Evolutionary conservation across 2,329 filamentous ascomycete genomes (phyloP).

Genomic region (Botrytis fabae): DNA sequence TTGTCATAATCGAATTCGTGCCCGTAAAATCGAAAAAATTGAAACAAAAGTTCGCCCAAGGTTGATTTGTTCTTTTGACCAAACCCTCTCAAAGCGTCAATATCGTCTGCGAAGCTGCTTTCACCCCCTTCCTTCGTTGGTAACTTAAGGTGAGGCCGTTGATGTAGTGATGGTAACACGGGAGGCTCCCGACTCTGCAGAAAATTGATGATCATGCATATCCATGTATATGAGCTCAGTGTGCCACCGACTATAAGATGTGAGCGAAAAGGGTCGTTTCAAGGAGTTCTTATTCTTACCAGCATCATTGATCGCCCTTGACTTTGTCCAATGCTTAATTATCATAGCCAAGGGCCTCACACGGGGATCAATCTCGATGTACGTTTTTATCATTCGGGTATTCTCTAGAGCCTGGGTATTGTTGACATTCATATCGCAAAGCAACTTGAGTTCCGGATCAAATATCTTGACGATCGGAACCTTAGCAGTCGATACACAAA

Average conservation of each 20-base stretch:
- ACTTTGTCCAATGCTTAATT: slow-evolving; percentile 95
- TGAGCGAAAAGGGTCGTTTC: slow-evolving; percentile 27
- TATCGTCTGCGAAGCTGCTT: slow-evolving; percentile 83
- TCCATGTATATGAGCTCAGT: slow-evolving; percentile 98
- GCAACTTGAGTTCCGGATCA: slow-evolving; percentile 87
- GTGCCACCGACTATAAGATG: slow-evolving; percentile 75
- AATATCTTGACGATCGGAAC: slow-evolving; percentile 98
- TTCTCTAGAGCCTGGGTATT: slow-evolving; percentile 94
- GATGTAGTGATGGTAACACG: slow-evolving; percentile 82
- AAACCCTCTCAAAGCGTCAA: slow-evolving; percentile 71
- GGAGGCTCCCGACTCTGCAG: slow-evolving; percentile 84
- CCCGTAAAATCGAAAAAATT: slow-evolving; percentile 93
- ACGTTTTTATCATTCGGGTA: slow-evolving; percentile 95
- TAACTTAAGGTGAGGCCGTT: slow-evolving; percentile 63
- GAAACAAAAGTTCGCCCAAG: slow-evolving; percentile 82
- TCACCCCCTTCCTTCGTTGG: slow-evolving; percentile 63
- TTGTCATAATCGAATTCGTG: slow-evolving; percentile 91
- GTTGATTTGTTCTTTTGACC: slow-evolving; percentile 79
- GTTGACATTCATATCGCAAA: slow-evolving; percentile 99
- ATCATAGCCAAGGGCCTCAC: slow-evolving; percentile 94
- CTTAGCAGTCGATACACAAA: slow-evolving; percentile 92
- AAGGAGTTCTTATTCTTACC: slow-evolving; percentile 58
- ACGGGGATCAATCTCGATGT: slow-evolving; percentile 88
- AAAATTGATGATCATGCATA: slow-evolving; percentile 96
- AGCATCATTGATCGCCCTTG: slow-evolving; percentile 91